Evolutionary conservation across 2,329 filamentous ascomycete genomes (phyloP).

Genomic region (Lasiodiplodia sp.): DNA sequence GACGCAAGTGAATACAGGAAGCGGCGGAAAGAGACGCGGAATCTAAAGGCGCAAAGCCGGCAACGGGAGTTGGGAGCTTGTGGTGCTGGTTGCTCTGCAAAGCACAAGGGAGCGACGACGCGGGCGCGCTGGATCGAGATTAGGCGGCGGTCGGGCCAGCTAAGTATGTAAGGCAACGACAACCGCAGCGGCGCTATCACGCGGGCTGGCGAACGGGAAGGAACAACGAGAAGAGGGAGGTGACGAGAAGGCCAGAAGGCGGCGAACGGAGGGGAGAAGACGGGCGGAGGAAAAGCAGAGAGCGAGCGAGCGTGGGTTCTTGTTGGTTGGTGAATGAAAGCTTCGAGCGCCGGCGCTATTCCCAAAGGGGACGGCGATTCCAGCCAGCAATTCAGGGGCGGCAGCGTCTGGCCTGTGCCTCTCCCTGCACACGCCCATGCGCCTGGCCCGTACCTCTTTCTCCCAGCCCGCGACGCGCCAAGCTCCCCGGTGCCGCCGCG

Average conservation of each 20-base stretch:
- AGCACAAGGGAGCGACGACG: constrained; percentile 45
- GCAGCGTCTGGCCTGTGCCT: background rate
- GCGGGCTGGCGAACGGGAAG: constrained; percentile 30
- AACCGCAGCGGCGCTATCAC: constrained; percentile 25
- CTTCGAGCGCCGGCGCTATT: background rate
- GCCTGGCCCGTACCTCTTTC: background rate
- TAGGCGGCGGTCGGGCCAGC: constrained; percentile 39
- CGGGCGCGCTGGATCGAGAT: constrained; percentile 41
- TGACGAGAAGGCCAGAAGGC: constrained; percentile 49
- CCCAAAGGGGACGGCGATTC: constrained; percentile 8
- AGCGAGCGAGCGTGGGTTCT: constrained; percentile 32
- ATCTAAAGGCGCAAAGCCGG: constrained; percentile 24
- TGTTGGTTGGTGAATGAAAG: constrained; percentile 10
- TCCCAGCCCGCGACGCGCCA: constrained; percentile 16
- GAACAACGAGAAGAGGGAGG: constrained; percentile 35
- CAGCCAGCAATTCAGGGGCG: constrained; percentile 19
- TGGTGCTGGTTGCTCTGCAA: constrained; percentile 31
- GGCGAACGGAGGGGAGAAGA: constrained; percentile 77
- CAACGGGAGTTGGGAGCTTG: background rate
- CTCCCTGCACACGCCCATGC: constrained; percentile 15
- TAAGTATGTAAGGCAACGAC: constrained; percentile 39
- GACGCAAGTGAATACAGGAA: constrained; percentile 22
- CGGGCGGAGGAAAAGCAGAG: constrained; percentile 59
- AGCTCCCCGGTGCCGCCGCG: constrained; percentile 9
- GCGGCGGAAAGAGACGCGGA: constrained; percentile 8